phyloP scores from a whole-genome alignment of 2,329 filamentous ascomycete genomes.

The Sodiomyces alkalinus region DNA sequence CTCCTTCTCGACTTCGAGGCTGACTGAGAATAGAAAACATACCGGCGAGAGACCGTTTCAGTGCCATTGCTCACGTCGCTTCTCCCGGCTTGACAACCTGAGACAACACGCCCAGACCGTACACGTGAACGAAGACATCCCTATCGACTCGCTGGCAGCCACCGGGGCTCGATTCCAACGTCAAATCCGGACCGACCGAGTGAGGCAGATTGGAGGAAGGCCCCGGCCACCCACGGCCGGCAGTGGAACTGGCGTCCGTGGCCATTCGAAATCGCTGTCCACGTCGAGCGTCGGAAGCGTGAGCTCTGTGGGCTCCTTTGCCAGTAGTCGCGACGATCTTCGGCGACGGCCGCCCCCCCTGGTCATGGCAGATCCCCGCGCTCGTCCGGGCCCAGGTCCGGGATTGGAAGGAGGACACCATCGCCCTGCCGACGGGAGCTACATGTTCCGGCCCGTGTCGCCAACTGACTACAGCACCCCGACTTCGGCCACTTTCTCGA shows the following conservation, averaged over 20 bases:
- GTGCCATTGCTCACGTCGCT: constrained; percentile 85
- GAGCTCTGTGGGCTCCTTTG: constrained; percentile 49
- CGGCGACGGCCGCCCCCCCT: constrained; percentile 66
- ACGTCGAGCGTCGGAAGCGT: constrained; percentile 74
- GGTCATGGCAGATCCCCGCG: constrained; percentile 63
- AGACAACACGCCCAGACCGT: constrained; percentile 96
- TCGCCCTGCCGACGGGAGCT: constrained; percentile 39
- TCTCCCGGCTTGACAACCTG: constrained; percentile 87
- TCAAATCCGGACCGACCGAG: constrained; percentile 77
- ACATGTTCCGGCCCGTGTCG: constrained; percentile 51
- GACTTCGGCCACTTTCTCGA: constrained; percentile 69
- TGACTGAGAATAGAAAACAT: constrained; percentile 54
- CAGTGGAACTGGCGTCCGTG: constrained; percentile 54
- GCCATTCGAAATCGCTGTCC: constrained; percentile 75
- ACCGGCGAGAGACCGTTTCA: constrained; percentile 94
- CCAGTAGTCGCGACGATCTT: constrained; percentile 48
- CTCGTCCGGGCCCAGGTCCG: constrained; percentile 11
- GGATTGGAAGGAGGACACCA: background rate
- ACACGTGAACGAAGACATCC: constrained; percentile 94
- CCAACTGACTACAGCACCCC: constrained; percentile 68
- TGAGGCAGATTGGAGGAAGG: constrained; percentile 56
- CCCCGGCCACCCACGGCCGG: constrained; percentile 65
- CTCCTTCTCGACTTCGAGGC: background rate
- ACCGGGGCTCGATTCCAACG: constrained; percentile 85
- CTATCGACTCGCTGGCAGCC: constrained; percentile 80